Evolutionary conservation across 2,329 filamentous ascomycete species (phyloP).

Genomic region (Penicillium sp.): DNA sequence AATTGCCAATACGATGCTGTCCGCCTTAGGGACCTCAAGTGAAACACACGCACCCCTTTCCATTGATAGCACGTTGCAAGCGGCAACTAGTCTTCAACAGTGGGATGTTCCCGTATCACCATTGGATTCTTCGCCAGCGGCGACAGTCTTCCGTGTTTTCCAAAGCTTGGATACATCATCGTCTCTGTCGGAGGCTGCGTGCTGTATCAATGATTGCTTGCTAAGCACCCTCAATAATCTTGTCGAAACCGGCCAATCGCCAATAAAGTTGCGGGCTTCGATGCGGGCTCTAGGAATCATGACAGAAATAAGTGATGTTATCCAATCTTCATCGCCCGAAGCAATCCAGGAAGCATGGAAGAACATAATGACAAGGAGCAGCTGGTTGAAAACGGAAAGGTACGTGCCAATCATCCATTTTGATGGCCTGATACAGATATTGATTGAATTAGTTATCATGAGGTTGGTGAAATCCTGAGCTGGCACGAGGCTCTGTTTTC

Average conservation of each 20-base stretch:
- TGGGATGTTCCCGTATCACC: slow-evolving; percentile 84
- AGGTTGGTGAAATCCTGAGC: slow-evolving; percentile 76
- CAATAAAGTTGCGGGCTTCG: slow-evolving; percentile 52
- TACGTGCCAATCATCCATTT: slow-evolving; percentile 43
- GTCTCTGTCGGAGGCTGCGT: slow-evolving; percentile 54
- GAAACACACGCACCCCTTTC: slow-evolving; percentile 43
- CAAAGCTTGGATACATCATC: slow-evolving; percentile 71
- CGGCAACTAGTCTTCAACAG: slow-evolving; percentile 78
- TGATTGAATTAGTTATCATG: slow-evolving; percentile 45
- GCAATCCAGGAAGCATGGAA: slow-evolving; percentile 63
- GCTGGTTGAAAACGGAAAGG: slow-evolving; percentile 82
- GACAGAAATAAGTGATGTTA: slow-evolving; percentile 76
- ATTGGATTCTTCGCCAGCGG: slow-evolving; percentile 60
- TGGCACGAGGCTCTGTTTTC: slow-evolving; percentile 81
- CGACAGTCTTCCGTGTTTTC: slow-evolving; percentile 75
- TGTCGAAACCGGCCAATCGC: slow-evolving; percentile 35
- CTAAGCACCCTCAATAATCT: slow-evolving; percentile 47
- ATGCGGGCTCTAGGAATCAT: slow-evolving; percentile 69
- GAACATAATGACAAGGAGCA: slow-evolving; percentile 63
- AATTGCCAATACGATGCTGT: slow-evolving; percentile 75
- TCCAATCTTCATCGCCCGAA: slow-evolving; percentile 59
- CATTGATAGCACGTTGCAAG: slow-evolving; percentile 71
- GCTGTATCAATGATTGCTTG: slow-evolving; percentile 62
- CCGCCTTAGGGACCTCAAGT: slow-evolving; percentile 57
- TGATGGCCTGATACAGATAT: background rate